These are phyloP conservation scores for Galerina marginata DNA, from an alignment of 768 basidiomycete species.

Conservation along the genomic window DNA sequence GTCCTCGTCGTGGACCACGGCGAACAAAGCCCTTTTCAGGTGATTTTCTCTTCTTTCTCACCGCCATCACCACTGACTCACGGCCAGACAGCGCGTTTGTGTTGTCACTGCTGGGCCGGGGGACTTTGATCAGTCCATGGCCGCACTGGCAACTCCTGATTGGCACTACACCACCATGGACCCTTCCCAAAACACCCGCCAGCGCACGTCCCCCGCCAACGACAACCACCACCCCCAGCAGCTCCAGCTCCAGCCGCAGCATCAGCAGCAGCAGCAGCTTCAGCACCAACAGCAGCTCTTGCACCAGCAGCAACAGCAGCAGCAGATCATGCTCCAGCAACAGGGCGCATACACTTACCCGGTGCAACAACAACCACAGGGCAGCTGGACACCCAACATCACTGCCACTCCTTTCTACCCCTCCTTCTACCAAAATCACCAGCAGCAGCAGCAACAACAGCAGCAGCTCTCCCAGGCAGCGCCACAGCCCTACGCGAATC, in stretches of 20 bases:
- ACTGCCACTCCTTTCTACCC: constrained; percentile 78
- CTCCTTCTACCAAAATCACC: constrained; percentile 75
- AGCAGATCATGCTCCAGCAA: not conserved
- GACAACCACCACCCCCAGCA: constrained; percentile 41
- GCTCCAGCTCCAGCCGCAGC: constrained; percentile 26
- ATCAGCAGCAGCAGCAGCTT: constrained; percentile 25
- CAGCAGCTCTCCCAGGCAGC: constrained; percentile 51
- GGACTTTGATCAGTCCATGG: constrained; percentile 60
- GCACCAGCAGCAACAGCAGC: constrained; percentile 33
- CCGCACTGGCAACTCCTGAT: constrained; percentile 79
- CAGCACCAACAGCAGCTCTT: constrained; percentile 24
- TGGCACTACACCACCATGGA: constrained; percentile 72
- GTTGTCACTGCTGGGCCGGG: not conserved
- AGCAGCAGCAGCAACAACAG: constrained; percentile 58
- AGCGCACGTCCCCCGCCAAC: constrained; percentile 66
- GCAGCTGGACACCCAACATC: constrained; percentile 71
- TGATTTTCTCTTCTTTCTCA: not conserved
- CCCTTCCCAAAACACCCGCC: constrained; percentile 49
- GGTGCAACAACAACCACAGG: constrained; percentile 72
- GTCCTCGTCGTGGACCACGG: constrained; percentile 2
- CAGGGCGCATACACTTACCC: constrained; percentile 61
- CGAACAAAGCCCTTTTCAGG: not conserved
- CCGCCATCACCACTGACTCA: not conserved
- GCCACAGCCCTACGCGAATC: constrained; percentile 46
- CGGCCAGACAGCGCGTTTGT: not conserved